Base-by-base conservation (phyloP, 1,284 basidiomycete genomes). In the Coriolopsis trogii region DNA sequence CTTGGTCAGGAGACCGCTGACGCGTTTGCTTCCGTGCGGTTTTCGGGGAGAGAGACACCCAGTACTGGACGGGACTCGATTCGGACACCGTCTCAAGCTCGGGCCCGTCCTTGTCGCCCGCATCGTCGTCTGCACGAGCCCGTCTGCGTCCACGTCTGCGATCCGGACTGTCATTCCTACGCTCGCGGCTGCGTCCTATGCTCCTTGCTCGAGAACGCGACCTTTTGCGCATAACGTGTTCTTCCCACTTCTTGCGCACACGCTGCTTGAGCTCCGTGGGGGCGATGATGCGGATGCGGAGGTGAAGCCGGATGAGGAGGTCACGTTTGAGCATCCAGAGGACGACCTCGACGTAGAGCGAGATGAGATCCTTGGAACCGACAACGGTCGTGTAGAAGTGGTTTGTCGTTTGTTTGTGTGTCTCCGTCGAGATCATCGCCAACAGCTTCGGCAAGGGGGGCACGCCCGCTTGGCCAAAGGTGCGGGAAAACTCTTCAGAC, bases 251-350 rank as follows among this genome's bases (percentile, higher is more conserved):
- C 25, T 71, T 66, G 50, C 78, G 74, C 23, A 87, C 85, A 6
- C 72, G 77, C 37, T 81, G 71, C 70, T 98, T 98, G 51, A 98
- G 74, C 36, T 83, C 81, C 2, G 80, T 77, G 0, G 90, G 87
- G 0, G 90, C 93, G 18, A 95, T 79, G 29, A 98, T 79, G 31
- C 95, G 85, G 45, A 96, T 84, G 34, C 90, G 85, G 7, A 95
- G 82, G 67, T 95, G 95, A 38, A 95, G 77, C 28, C 93, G 91
- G 49, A 91, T 81, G 20, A 98, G 76, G 52, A 98, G 79, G 60
- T 93, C 91, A 43, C 87, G 84, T 58, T 91, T 89, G 31, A 99
- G 78, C 74, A 98, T 83, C 95, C 95, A 99, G 38, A 90, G 72
- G n/a, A 98, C 82, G 30, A 95, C 89, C 34, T 91, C 84, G 49